Percentiles rank a stretch among this genome's conserved stretches.
These are phyloP conservation scores for Chaetomium fimeti DNA, from an alignment of 495 filamentous ascomycete species.

Conservation along the genomic window DNA sequence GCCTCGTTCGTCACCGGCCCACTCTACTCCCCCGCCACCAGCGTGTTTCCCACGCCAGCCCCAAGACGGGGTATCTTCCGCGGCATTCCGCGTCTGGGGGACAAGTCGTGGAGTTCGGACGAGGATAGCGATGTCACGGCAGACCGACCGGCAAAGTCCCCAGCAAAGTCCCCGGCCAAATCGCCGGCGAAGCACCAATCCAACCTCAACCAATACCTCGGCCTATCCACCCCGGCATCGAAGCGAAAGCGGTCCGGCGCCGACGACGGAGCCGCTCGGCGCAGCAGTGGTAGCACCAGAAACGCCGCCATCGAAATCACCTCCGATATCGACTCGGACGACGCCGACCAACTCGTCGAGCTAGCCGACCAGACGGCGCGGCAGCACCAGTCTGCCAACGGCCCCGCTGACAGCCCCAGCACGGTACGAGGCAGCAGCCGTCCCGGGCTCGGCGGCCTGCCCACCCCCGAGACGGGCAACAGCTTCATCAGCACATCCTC, in stretches of 20 bases:
- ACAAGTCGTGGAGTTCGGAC: not conserved
- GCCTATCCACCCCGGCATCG: not conserved
- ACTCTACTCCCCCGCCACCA: not conserved
- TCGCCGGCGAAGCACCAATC: no score
- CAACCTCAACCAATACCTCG: no score
- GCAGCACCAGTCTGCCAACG: slow-evolving; percentile 21
- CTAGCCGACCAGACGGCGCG: slow-evolving; percentile 5
- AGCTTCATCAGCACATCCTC: not conserved
- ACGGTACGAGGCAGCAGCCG: not conserved
- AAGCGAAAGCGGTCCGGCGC: slow-evolving; percentile 17
- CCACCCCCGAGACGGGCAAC: slow-evolving; percentile 18
- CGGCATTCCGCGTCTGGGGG: not conserved
- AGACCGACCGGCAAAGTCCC: not conserved
- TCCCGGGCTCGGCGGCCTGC: not conserved
- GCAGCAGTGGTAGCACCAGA: not conserved
- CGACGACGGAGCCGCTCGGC: slow-evolving; percentile 18
- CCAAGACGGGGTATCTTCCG: slow-evolving; percentile 14
- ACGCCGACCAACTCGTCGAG: slow-evolving; percentile 19
- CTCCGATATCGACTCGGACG: slow-evolving; percentile 22
- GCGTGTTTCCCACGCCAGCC: slow-evolving; percentile 6
- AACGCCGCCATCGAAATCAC: not conserved
- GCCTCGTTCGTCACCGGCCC: not conserved
- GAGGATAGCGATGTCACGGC: not conserved
- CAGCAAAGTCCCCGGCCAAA: no score
- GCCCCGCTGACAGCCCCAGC: not conserved